Evolutionary conservation across 345 rosid genomes (phyloP), one percentile per base, ranked within the genome.

Genomic region (Pugionium dolabratum): DNA sequence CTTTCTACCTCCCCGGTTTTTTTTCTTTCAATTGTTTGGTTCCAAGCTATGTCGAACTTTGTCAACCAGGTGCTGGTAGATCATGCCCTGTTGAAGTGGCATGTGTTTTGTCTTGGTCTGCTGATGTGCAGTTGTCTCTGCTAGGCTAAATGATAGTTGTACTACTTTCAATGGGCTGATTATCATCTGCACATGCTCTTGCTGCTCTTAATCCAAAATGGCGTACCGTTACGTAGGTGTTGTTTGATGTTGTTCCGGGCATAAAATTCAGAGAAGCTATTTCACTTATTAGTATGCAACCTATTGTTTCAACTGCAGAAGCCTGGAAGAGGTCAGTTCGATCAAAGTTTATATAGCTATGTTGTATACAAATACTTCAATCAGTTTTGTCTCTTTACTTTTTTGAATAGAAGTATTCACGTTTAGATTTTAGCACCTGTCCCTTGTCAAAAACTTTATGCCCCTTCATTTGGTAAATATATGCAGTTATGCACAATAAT

Each of bases 201-300:
- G 9, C 40, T 58, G 37, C 36, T 57, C 28, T 56, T 56, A 34
- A 26, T 55, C 9, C 1, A 18, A 64, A 59, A 75, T 47, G 62
- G 42, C 10, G 11, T 75, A 36, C 70, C 47, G 59, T 79, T 35
- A 46, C 75, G 71, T 52, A 93, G 98, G 98, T 93, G 39, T 68
- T 93, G 64, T 93, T 93, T 83, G 98, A 93, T 68, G 89, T 90
- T 62, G 98, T 93, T 77, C 96, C 98, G 35, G 83, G 79, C 72
- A 80, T 93, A 79, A 88, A 79, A 63, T 93, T 81, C 75, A 82
- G 75, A 75, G 96, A 93, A 79, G 98, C 98, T 54, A 81, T 93
- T 70, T 86, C 91, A 79, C 81, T 90, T 66, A 83, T 93, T 56
- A 88, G 85, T 75, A 83, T 90, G 94, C 97, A 90, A 74, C 98